Conservation (phyloP, 176 grass and related monocot species). For the Carex myosuroides region DNA sequence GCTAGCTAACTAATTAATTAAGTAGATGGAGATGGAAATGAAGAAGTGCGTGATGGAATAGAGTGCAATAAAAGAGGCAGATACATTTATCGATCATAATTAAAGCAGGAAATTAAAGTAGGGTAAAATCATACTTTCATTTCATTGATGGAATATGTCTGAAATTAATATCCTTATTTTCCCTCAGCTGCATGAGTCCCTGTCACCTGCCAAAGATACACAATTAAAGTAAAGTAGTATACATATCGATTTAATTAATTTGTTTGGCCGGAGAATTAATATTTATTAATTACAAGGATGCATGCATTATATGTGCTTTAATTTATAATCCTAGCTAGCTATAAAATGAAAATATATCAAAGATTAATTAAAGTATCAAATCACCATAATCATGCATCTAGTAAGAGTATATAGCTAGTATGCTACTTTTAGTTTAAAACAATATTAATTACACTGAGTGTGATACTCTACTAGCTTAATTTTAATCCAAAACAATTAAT, state of each 20-base stretch:
- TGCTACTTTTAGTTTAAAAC: too few species aligned
- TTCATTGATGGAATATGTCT: background rate
- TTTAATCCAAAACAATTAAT: too few species aligned
- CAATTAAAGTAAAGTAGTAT: background rate
- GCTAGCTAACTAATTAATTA: too few species aligned
- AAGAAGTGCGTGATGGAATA: slow-evolving; percentile 25
- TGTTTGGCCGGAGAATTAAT: background rate
- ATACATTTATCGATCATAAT: slow-evolving; percentile 29
- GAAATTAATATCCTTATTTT: background rate
- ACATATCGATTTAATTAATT: background rate
- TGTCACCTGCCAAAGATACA: slow-evolving; percentile 8
- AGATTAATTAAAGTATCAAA: too few species aligned
- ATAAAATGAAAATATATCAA: too few species aligned
- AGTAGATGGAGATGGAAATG: background rate
- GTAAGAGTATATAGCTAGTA: too few species aligned
- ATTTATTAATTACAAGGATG: background rate
- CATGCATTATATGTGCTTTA: too few species aligned
- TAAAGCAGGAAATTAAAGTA: background rate
- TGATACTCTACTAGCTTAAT: too few species aligned
- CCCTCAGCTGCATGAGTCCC: background rate
- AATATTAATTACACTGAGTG: too few species aligned
- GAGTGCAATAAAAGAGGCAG: slow-evolving; percentile 27
- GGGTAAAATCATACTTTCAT: background rate
- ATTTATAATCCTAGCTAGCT: too few species aligned
- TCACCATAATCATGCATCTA: too few species aligned